phyloP scores from a whole-genome alignment of 108 stramenopile species.

The Skeletonema tropicum region DNA sequence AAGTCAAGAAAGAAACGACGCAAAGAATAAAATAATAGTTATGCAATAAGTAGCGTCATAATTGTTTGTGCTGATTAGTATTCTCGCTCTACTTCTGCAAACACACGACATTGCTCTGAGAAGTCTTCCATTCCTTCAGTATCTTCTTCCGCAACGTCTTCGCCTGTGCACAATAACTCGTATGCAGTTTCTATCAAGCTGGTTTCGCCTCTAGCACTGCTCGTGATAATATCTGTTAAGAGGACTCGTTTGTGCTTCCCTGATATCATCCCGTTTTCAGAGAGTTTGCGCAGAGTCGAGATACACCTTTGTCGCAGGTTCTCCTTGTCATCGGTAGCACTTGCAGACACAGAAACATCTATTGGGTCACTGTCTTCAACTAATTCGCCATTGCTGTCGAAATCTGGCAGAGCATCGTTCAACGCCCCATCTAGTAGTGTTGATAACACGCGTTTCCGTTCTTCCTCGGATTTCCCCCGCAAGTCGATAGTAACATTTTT shows the following conservation, averaged over 20 bases:
- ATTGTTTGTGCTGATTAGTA: slow-evolving; percentile 2
- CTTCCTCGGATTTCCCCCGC: slow-evolving; percentile 40
- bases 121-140: slow-evolving; percentile 80
- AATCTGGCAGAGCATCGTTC: slow-evolving; percentile 36
- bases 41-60: not conserved
- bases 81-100: slow-evolving; percentile 50
- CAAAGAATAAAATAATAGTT: slow-evolving; percentile 17
- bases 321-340: slow-evolving; percentile 11
- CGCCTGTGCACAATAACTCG: slow-evolving; percentile 63
- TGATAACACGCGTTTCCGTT: slow-evolving; percentile 46
- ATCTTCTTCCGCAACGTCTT: slow-evolving; percentile 14
- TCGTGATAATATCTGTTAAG: slow-evolving; percentile 85
- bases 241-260: slow-evolving; percentile 78
- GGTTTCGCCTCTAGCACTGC: slow-evolving; percentile 66
- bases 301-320: slow-evolving; percentile 68
- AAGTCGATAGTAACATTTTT: slow-evolving; percentile 47
- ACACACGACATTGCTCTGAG: slow-evolving; percentile 84
- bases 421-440: slow-evolving; percentile 34
- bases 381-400: slow-evolving; percentile 36
- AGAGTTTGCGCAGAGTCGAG: slow-evolving; percentile 65
- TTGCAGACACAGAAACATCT: slow-evolving; percentile 34
- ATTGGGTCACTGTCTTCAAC: slow-evolving; percentile 24
- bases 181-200: slow-evolving; percentile 86
- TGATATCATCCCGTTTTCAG: slow-evolving; percentile 67
- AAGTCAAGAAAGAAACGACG: slow-evolving; percentile 23